These are phyloP conservation scores for Sordariomycetes sp. DNA, from an alignment of 2,329 filamentous ascomycete genomes.

Conservation along the genomic window DNA sequence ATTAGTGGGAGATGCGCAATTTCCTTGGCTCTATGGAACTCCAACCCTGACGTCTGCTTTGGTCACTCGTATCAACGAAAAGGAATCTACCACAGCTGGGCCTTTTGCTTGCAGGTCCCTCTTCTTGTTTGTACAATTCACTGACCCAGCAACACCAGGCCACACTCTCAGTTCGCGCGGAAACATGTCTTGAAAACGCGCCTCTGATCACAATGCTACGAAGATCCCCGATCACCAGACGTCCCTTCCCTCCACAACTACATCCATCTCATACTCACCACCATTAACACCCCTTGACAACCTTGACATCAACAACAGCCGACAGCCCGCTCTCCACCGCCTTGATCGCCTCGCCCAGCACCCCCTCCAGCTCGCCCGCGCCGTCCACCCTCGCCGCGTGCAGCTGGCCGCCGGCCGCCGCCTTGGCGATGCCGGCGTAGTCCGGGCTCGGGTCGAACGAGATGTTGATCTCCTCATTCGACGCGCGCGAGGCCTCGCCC, in stretches of 20 bases:
- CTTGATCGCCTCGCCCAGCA: constrained; percentile 38
- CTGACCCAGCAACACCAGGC: too few relatives aligned
- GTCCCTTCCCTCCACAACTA: neutral
- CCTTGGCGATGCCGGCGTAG: constrained; percentile 50
- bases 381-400: constrained; percentile 36
- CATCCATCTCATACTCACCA: neutral
- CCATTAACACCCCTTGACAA: constrained; percentile 29
- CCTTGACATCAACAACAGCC: constrained; percentile 43
- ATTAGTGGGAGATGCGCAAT: too few relatives aligned
- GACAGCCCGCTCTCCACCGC: constrained; percentile 37
- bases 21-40: too few relatives aligned
- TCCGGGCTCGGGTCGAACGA: constrained; percentile 47
- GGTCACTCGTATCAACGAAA: too few relatives aligned
- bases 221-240: neutral
- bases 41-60: too few relatives aligned
- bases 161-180: too few relatives aligned
- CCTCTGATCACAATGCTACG: too few relatives aligned
- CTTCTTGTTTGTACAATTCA: too few relatives aligned
- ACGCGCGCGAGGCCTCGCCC: constrained; percentile 39
- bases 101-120: too few relatives aligned
- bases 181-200: too few relatives aligned
- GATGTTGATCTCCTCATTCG: constrained; percentile 54
- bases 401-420: constrained; percentile 43
- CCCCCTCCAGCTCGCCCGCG: constrained; percentile 31
- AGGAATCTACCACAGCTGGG: too few relatives aligned